Evolutionary conservation across 2,329 filamentous ascomycete species (phyloP).

Genomic region (Gnomoniopsis sp.): DNA sequence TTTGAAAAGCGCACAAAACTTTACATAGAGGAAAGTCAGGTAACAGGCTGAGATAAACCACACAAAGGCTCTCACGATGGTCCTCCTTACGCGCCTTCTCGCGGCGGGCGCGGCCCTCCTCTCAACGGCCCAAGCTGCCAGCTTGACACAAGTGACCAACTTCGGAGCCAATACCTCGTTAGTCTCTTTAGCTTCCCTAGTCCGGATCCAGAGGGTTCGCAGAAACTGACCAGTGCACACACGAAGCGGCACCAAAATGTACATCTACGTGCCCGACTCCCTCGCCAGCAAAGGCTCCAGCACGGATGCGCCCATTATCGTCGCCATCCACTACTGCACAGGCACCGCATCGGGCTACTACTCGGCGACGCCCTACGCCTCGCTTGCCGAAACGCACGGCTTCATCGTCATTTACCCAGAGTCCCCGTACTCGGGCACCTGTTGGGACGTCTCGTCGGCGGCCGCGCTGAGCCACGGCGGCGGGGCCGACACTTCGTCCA

Average conservation of each 20-base stretch:
- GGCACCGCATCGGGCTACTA: slow-evolving; percentile 40
- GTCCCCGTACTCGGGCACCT: slow-evolving; percentile 39
- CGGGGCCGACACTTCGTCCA: slow-evolving; percentile 47
- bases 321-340: slow-evolving; percentile 45
- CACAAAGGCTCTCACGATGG: slow-evolving; percentile 16
- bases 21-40: background rate
- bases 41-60: background rate
- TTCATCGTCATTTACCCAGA: slow-evolving; percentile 52
- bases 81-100: slow-evolving; percentile 18
- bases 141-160: slow-evolving; percentile 26
- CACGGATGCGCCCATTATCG: slow-evolving; percentile 41
- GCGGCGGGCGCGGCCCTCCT: slow-evolving; percentile 21
- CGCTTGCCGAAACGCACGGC: slow-evolving; percentile 49
- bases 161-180: slow-evolving; percentile 26
- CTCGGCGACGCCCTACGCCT: slow-evolving; percentile 47
- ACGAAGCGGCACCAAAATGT: slow-evolving; percentile 24
- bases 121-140: slow-evolving; percentile 20
- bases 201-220: slow-evolving; percentile 18
- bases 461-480: slow-evolving; percentile 47
- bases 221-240: slow-evolving; percentile 22
- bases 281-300: slow-evolving; percentile 29
- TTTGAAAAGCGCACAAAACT: background rate
- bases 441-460: slow-evolving; percentile 58
- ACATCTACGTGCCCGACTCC: slow-evolving; percentile 32
- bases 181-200: slow-evolving; percentile 15